Base-by-base conservation (phyloP, 2,329 filamentous ascomycete species). In the Cadophora gregata region DNA sequence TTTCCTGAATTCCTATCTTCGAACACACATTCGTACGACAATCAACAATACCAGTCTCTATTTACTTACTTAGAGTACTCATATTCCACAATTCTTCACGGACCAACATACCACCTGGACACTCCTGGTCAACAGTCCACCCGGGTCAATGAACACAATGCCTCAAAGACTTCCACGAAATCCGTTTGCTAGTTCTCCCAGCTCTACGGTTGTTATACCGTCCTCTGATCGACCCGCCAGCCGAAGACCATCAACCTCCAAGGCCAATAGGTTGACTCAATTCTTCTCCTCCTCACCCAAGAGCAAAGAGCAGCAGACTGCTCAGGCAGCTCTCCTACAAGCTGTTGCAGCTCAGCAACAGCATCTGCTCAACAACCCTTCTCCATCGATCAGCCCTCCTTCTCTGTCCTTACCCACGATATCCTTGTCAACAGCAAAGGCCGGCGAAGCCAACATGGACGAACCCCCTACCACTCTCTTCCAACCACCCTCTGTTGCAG, bases 401-500 rank as follows among this genome's bases (percentile, higher is more conserved):
- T 90, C 91, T 66, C 82, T 94, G 70, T 92, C 93, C 58, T 83
- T 97, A 74, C 95, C 95, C 47, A 95, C 91, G 63, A 97, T 98
- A 76, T 97, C 93, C 50, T 85, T 98, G 65, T 97, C 95, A 14
- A 93, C 93, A 50, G 93, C 93, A 59, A 92, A 89, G 33, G 90
- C 88, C 70, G 91, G 92, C 74, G 86, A 96, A 84, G 80, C 88
- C 77, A 90, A 86, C 74, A 87, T 88, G 78, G 91, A 97, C 74
- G 86, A 91, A 73, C 84, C 90, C 59, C 84, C 90, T 16, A 91
- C 91, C 59, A 97, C 87, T 9, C 88, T 98, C 60, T 97, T 97
- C 80, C 88, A 95, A 76, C 93, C 96, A 33, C 92, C 92, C 65
- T 92, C 93, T 8, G 90, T 89, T n/a, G 91, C 91, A 76, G 94